Percentiles rank a stretch among this genome's conserved stretches.
phyloP scores from a whole-genome alignment of 2,329 filamentous ascomycete genomes.

The Penicillium glabrum region DNA sequence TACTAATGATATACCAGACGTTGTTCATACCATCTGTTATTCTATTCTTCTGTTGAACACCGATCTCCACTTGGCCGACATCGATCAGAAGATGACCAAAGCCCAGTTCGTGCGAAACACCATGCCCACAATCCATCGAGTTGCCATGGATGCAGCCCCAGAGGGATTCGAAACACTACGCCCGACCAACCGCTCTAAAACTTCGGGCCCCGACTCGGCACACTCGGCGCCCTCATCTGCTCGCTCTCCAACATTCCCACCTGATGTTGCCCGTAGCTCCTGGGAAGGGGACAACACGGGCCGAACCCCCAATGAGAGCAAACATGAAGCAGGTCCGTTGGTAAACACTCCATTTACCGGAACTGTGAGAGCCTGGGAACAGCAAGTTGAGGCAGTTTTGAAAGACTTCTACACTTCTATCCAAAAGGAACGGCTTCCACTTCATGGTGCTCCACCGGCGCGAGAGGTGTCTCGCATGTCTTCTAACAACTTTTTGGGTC shows the following conservation, averaged over 20 bases:
- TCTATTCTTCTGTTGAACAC: slow-evolving; percentile 94
- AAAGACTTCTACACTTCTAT: slow-evolving; percentile 93
- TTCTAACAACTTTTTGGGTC: slow-evolving; percentile 68
- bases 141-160: slow-evolving; percentile 70
- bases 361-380: slow-evolving; percentile 76
- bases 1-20: slow-evolving; percentile 56
- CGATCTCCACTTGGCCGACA: slow-evolving; percentile 91
- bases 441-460: slow-evolving; percentile 68
- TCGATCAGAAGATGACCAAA: slow-evolving; percentile 94
- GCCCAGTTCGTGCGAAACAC: slow-evolving; percentile 96
- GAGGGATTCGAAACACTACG: slow-evolving; percentile 62
- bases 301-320: slow-evolving; percentile 24
- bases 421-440: slow-evolving; percentile 77
- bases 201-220: slow-evolving; percentile 44
- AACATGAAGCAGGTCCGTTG: slow-evolving; percentile 59
- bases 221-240: slow-evolving; percentile 19
- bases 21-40: slow-evolving; percentile 96
- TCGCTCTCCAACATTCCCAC: slow-evolving; percentile 20
- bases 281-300: slow-evolving; percentile 22
- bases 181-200: slow-evolving; percentile 25
- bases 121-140: slow-evolving; percentile 80
- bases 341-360: slow-evolving; percentile 77
- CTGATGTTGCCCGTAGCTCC: slow-evolving; percentile 12
- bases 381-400: slow-evolving; percentile 83
- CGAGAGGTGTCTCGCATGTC: slow-evolving; percentile 37